Base-by-base conservation (phyloP, 257 asterid genomes). In the Ocimum tenuiflorum region DNA sequence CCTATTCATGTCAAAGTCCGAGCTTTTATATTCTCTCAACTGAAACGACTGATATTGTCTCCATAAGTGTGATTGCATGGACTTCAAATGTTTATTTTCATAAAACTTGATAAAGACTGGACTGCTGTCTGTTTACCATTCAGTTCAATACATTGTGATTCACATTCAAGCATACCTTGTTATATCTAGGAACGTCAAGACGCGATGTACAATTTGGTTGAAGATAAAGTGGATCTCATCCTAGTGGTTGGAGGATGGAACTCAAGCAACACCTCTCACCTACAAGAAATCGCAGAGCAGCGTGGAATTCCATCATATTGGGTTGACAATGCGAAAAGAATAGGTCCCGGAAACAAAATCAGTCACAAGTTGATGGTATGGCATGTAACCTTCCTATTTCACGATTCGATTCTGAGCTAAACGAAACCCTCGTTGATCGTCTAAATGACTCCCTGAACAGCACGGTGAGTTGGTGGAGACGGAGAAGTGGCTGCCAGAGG, bases 161-260 rank as follows among this genome's bases (percentile, higher is more conserved):
- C 65, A 27, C 39, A 49, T 67, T 46, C 24, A 56, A 57, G 27
- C 33, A 7, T 22, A 62, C 5, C 46, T 55, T 61, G n/a, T 75
- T 53, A 18, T 27, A 43, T 71, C 43, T 75, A 94, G 99, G 97
- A 90, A 74, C 78, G 99, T n/a, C 99, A 94, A 86, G 99, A 94
- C 85, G 99, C 97, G 36, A 94, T 94, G 99, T 94, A 88, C 70
- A 88, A 94, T 78, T 78, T 94, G 84, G 96, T 90, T 5, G 92
- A 90, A 8, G 70, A 88, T 64, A 48, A 85, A 57, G 14, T 86
- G 4, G 99, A 94, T 82, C 95, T 94, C 27, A 88, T 94, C 66
- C 83, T 94, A 60, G 99, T 94, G 13, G 79, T 94, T 62, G 99
- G 99, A 8, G 99, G 99, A n/a, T 94, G 96, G 95, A 90, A 94